Evolutionary conservation across 768 basidiomycete genomes (phyloP).

Genomic region (Mrakia frigida): DNA sequence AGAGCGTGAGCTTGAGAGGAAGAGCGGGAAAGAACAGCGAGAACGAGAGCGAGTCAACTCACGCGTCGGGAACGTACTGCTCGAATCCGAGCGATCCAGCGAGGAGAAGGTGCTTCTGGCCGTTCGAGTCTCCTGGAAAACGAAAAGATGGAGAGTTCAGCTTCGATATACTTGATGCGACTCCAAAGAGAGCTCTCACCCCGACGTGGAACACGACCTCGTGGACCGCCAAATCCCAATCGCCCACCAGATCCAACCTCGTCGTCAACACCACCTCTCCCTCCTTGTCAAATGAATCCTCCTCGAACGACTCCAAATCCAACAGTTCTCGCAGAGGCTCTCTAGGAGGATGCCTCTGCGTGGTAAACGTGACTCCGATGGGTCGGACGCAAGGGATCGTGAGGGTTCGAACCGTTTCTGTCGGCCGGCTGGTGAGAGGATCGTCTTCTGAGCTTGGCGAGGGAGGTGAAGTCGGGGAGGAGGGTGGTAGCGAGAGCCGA

Average conservation of each 20-base stretch:
- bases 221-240: constrained; percentile 9
- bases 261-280: constrained; percentile 19
- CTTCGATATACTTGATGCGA: no score
- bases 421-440: neutral
- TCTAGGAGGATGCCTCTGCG: neutral
- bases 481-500: neutral
- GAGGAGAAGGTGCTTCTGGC: constrained; percentile 25
- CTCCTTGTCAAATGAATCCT: constrained; percentile 13
- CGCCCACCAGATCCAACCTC: constrained; percentile 15
- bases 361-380: constrained; percentile 15
- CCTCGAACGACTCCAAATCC: constrained; percentile 5
- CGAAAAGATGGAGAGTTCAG: no score
- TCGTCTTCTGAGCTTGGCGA: neutral
- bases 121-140: constrained; percentile 10
- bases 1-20: neutral
- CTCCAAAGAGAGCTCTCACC: no score
- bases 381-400: constrained; percentile 19
- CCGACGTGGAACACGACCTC: neutral
- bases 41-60: neutral
- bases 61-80: neutral
- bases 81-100: neutral
- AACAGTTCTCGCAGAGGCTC: constrained; percentile 6
- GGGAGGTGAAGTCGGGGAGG: neutral
- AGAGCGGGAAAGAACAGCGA: neutral
- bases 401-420: constrained; percentile 8